These are phyloP conservation scores for Hylodesmum podocarpum DNA, from an alignment of 306 rosid species.

Conservation along the genomic window DNA sequence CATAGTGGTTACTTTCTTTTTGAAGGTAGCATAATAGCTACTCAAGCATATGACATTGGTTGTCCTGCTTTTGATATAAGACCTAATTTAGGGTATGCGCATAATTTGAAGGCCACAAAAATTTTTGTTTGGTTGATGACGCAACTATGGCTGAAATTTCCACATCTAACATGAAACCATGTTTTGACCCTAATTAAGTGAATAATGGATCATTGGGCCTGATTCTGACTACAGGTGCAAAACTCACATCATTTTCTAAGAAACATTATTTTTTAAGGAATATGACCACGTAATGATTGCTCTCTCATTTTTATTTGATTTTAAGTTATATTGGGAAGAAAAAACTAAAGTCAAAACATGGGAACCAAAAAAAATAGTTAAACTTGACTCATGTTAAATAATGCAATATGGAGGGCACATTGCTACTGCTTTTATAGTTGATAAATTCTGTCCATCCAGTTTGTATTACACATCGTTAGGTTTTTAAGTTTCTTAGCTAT, in stretches of 20 bases:
- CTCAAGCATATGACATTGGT: background rate
- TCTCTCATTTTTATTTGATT: background rate
- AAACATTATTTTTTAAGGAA: background rate
- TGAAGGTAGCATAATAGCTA: no score
- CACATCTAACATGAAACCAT: background rate
- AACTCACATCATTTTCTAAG: slow-evolving; percentile 9
- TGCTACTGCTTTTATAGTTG: slow-evolving; percentile 26
- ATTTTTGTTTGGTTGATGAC: background rate
- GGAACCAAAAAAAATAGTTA: background rate
- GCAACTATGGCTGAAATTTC: background rate
- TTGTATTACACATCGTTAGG: slow-evolving; percentile 31
- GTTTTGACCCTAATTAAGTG: background rate
- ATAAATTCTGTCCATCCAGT: slow-evolving; percentile 41
- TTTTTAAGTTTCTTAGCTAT: slow-evolving; percentile 35
- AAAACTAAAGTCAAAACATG: background rate
- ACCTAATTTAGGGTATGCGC: background rate
- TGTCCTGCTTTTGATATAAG: background rate
- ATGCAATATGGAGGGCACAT: slow-evolving; percentile 35
- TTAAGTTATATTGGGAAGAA: background rate
- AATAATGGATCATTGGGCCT: background rate
- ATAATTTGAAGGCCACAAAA: background rate
- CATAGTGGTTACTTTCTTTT: no score
- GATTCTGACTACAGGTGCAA: background rate
- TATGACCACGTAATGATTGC: slow-evolving; percentile 10
- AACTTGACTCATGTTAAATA: slow-evolving; percentile 30